Evolutionary conservation across 2,329 filamentous ascomycete species (phyloP), one percentile per base, ranked within the genome.

Genomic region (Colletotrichum costaricense): DNA sequence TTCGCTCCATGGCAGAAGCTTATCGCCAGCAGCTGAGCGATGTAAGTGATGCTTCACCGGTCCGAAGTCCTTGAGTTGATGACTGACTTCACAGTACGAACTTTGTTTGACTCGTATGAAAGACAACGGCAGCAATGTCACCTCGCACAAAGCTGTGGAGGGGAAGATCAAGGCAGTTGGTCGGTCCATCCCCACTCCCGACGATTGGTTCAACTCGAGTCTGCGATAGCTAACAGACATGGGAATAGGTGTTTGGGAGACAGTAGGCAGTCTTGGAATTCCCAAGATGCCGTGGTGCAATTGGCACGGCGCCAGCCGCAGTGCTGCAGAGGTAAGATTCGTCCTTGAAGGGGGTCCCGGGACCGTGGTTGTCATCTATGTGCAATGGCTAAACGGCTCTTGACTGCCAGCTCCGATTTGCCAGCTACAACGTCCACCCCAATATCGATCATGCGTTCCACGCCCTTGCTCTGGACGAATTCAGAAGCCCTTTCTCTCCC

Each of bases 361-460:
- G 22, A 22, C 22, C 22, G 2, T 22, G 22, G 22, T 22, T 22
- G 0, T 38, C 2, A 26, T 8, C 1, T 3, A 5, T 8, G 1
- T 9, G 2, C 16, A 6, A 14, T 19, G 24, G 12, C 12, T 69
- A 5, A 46, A 55, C 59, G 42, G 0, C 42, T 19, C 42, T 0
- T 46, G 2, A 26, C 2, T 7, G 2, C 8, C 42, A 75, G 75
- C 58, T 76, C 4, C 76, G 74, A 4, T 75, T 73, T 24, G 64
- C 76, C 63, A 73, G 79, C 55, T n/a, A 65, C 19, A 59, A 72
- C 11, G 72, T 78, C 12, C 73, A 78, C 16, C 35, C 57, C 75
- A 78, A 79, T n/a, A 80, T 89, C 7, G 84, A 88, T 54, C 86
- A 89, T 71, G 88, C 88, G 1, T 90, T 89, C 73, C 88, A 90